Evolutionary conservation across 176 grass and related monocot species (phyloP).

Genomic region (Metroxylon sagu): DNA sequence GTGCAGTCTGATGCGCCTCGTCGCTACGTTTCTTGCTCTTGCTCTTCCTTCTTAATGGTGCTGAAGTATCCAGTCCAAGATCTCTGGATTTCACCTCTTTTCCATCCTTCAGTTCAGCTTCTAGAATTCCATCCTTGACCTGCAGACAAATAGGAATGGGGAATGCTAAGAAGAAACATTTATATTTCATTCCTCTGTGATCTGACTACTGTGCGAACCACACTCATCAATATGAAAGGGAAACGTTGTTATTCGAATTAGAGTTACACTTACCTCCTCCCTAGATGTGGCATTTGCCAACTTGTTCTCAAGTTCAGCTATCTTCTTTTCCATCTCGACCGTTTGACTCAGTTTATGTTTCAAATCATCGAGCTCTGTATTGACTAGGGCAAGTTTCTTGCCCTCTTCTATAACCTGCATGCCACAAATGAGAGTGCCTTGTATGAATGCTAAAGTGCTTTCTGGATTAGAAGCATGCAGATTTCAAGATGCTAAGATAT

Average conservation of each 20-base stretch:
- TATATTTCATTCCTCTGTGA: too few species aligned
- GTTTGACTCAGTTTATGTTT: conserved; percentile 44
- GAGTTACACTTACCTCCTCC: conserved; percentile 20
- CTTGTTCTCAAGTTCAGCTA: conserved; percentile 70
- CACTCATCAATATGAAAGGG: too few species aligned
- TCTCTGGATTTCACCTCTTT: conserved; percentile 41
- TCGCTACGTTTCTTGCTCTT: conserved; percentile 12
- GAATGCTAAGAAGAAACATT: too few species aligned
- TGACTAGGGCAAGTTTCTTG: conserved; percentile 38
- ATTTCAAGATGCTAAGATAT: conserved; percentile 1
- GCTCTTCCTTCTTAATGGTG: conserved; percentile 13
- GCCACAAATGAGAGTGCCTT: not conserved
- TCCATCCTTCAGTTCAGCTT: not conserved
- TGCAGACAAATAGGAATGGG: conserved; percentile 23
- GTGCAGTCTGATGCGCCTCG: conserved; percentile 1
- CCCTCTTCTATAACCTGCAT: conserved; percentile 27
- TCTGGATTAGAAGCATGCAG: conserved; percentile 19
- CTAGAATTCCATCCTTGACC: conserved; percentile 24
- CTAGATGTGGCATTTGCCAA: conserved; percentile 32
- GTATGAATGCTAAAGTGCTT: not conserved
- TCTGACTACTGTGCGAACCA: too few species aligned
- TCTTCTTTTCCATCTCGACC: conserved; percentile 66
- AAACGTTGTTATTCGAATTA: too few species aligned
- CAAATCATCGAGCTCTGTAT: conserved; percentile 43
- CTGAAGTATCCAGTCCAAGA: conserved; percentile 24